A percentile compares a stretch with the other conserved stretches of the same genome.
phyloP scores from a whole-genome alignment of 75 land plant genomes.

The Pseudotsuga menziesii region DNA sequence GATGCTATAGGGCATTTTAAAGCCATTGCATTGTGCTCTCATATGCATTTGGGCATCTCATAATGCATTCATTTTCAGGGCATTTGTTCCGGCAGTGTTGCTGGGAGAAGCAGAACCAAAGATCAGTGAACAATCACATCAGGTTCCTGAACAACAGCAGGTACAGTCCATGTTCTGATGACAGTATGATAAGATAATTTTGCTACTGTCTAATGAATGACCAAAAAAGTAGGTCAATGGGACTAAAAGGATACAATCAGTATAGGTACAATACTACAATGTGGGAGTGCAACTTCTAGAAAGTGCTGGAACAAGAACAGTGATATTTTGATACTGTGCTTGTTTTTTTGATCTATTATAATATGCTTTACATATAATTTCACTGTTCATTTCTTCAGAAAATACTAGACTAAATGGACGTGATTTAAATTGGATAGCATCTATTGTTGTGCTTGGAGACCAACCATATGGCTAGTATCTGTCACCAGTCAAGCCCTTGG shows the following conservation, averaged over 20 bases:
- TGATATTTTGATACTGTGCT: not conserved
- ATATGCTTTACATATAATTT: not conserved
- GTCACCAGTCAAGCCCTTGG: not conserved
- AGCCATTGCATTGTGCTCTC: not conserved
- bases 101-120: slow-evolving; percentile 94
- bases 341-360: not conserved
- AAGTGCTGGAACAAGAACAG: too few relatives aligned
- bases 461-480: not conserved
- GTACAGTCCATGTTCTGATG: slow-evolving; percentile 19
- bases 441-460: not conserved
- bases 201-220: too few relatives aligned
- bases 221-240: too few relatives aligned
- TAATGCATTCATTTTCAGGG: slow-evolving; percentile 37
- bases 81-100: slow-evolving; percentile 98
- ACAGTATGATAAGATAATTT: too few relatives aligned
- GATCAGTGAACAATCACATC: slow-evolving; percentile 58
- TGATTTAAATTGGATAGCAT: not conserved
- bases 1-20: not conserved
- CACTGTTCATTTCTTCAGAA: not conserved
- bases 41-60: not conserved
- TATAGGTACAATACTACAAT: too few relatives aligned
- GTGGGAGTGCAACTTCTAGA: too few relatives aligned
- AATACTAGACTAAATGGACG: not conserved
- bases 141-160: slow-evolving; percentile 52
- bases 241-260: too few relatives aligned